These are phyloP conservation scores for Phylloporus sp. DNA, from an alignment of 768 basidiomycete species.

Conservation along the genomic window DNA sequence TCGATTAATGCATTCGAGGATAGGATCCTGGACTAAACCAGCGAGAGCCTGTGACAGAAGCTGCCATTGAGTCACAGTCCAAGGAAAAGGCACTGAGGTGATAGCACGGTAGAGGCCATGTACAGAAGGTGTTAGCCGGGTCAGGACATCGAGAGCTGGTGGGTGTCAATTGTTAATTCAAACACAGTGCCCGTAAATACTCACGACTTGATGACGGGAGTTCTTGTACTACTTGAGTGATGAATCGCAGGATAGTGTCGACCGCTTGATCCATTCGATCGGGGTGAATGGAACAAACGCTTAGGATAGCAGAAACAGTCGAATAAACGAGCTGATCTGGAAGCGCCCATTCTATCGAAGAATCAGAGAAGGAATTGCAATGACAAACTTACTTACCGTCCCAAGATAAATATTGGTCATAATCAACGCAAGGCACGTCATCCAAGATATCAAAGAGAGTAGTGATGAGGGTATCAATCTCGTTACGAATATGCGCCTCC, in stretches of 20 bases:
- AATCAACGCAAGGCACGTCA: slow-evolving; percentile 73
- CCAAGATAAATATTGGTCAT: slow-evolving; percentile 78
- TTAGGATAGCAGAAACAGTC: slow-evolving; percentile 71
- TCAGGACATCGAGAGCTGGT: slow-evolving; percentile 66
- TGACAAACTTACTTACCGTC: slow-evolving; percentile 46
- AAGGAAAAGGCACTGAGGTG: slow-evolving; percentile 71
- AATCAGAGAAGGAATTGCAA: neutral
- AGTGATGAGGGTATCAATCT: slow-evolving; percentile 51
- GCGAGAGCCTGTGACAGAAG: slow-evolving; percentile 50
- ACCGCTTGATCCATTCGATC: slow-evolving; percentile 49
- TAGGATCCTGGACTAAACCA: slow-evolving; percentile 57
- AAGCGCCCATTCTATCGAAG: slow-evolving; percentile 73
- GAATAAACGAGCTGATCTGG: slow-evolving; percentile 83
- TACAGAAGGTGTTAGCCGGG: slow-evolving; percentile 73
- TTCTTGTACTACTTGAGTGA: slow-evolving; percentile 51
- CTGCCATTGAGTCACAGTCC: slow-evolving; percentile 67
- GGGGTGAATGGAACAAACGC: slow-evolving; percentile 53
- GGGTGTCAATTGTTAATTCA: neutral
- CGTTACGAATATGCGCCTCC: slow-evolving; percentile 45
- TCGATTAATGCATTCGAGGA: slow-evolving; percentile 71
- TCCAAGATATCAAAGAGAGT: slow-evolving; percentile 63
- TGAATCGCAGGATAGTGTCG: slow-evolving; percentile 58
- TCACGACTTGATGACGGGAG: slow-evolving; percentile 53
- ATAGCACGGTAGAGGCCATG: slow-evolving; percentile 88
- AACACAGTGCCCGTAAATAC: slow-evolving; percentile 21